These are phyloP conservation scores for Eucalyptus regnans DNA, from an alignment of 345 rosid genomes.

Conservation along the genomic window DNA sequence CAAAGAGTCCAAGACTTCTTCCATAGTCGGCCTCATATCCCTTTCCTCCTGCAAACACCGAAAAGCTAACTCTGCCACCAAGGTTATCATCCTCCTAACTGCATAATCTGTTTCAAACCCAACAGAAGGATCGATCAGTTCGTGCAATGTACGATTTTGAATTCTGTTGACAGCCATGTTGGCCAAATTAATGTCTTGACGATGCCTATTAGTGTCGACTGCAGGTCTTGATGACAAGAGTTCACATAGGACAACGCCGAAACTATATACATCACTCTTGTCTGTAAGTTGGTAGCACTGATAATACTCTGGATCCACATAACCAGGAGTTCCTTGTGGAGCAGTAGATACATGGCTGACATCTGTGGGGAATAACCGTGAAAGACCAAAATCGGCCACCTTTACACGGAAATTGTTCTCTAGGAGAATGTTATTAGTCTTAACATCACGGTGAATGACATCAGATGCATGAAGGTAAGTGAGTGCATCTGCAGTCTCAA, in stretches of 20 bases:
- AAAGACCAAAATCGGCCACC: conserved; percentile 18
- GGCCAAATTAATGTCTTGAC: conserved; percentile 12
- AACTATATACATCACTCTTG: conserved; percentile 24
- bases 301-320: conserved; percentile 20
- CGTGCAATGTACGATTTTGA: not conserved
- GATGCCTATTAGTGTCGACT: conserved; percentile 12
- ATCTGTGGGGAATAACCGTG: conserved; percentile 12
- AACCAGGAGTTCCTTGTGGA: conserved; percentile 20
- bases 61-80: conserved; percentile 15
- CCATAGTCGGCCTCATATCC: conserved; percentile 16
- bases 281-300: conserved; percentile 7
- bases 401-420: conserved; percentile 9
- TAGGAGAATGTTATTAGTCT: conserved; percentile 6
- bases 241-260: conserved; percentile 16
- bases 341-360: conserved; percentile 17
- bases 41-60: conserved; percentile 15
- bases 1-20: conserved; percentile 1
- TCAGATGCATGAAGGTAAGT: conserved; percentile 16
- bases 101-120: conserved; percentile 9
- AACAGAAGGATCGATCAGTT: conserved; percentile 6
- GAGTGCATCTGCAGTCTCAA: conserved; percentile 14
- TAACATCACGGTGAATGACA: conserved; percentile 15
- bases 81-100: not conserved
- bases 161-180: conserved; percentile 14
- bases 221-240: conserved; percentile 13